Evolutionary conservation across 2,329 filamentous ascomycete genomes (phyloP).

Genomic region (Penicillium sp.): DNA sequence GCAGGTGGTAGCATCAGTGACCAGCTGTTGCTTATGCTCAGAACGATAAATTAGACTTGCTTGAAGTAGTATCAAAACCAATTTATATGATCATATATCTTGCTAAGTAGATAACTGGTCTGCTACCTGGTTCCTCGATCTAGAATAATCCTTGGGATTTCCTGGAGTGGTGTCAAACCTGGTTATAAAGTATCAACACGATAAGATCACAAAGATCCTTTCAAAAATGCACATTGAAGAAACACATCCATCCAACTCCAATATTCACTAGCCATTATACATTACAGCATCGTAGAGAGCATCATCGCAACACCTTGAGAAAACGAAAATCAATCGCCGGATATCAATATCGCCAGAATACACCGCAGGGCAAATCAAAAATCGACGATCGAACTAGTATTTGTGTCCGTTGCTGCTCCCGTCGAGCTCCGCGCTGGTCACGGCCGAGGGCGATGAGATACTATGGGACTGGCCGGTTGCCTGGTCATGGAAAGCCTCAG

Average conservation of each 20-base stretch:
- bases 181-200: not conserved
- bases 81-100: too few relatives aligned
- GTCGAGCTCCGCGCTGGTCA: conserved; percentile 14
- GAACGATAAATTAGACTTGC: too few relatives aligned
- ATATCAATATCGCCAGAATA: not conserved
- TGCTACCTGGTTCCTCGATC: too few relatives aligned
- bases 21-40: too few relatives aligned
- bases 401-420: conserved; percentile 10
- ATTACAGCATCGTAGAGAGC: not conserved
- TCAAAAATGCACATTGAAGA: not conserved
- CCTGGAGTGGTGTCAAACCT: too few relatives aligned
- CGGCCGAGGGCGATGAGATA: conserved; percentile 9
- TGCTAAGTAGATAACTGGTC: too few relatives aligned
- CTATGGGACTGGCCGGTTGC: conserved; percentile 18
- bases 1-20: not conserved
- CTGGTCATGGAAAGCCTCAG: conserved; percentile 24
- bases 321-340: not conserved
- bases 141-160: too few relatives aligned
- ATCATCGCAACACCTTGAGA: not conserved
- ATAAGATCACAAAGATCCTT: not conserved
- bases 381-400: not conserved
- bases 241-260: not conserved
- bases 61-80: too few relatives aligned
- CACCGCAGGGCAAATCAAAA: too few relatives aligned
- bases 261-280: not conserved